A percentile compares a stretch with the other conserved stretches of the same genome.
These are phyloP conservation scores for Verticillium nubilum DNA, from an alignment of 2,329 filamentous ascomycete genomes.

Conservation along the genomic window DNA sequence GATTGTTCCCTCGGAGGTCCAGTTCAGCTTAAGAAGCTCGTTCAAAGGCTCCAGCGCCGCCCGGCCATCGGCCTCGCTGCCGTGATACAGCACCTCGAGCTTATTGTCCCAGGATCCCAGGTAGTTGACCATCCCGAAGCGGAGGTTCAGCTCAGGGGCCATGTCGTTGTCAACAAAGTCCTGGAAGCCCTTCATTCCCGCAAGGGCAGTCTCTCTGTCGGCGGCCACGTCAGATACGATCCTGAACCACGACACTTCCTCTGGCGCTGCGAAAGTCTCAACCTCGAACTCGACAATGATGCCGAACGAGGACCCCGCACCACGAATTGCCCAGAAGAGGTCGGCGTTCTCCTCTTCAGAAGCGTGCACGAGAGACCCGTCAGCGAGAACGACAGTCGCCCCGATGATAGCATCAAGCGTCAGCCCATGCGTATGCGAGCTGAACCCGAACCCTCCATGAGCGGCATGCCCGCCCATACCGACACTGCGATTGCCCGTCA, in stretches of 20 bases:
- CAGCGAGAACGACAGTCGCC: constrained; percentile 30
- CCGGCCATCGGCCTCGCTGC: constrained; percentile 11
- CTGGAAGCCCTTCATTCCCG: constrained; percentile 18
- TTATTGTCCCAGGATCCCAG: constrained; percentile 3
- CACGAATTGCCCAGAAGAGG: constrained; percentile 37
- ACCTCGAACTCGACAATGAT: constrained; percentile 32
- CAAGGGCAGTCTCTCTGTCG: constrained; percentile 4
- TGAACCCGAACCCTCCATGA: constrained; percentile 33
- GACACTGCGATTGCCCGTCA: constrained; percentile 19
- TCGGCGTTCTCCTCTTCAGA: constrained; percentile 28
- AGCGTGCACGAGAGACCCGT: constrained; percentile 22
- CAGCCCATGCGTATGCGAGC: constrained; percentile 16
- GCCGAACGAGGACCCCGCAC: constrained; percentile 35
- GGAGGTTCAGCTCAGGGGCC: constrained; percentile 21
- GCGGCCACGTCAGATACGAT: not conserved
- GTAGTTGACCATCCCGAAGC: constrained; percentile 8
- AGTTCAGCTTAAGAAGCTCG: constrained; percentile 3
- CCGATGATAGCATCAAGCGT: constrained; percentile 29
- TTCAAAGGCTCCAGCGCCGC: constrained; percentile 14
- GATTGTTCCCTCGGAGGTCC: not conserved
- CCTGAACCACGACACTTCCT: constrained; percentile 17
- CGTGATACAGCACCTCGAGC: constrained; percentile 24
- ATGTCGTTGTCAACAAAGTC: constrained; percentile 13
- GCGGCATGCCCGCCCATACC: constrained; percentile 33
- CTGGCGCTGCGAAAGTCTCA: constrained; percentile 30